phyloP scores from a whole-genome alignment of 1,284 basidiomycete genomes.

The Coriolopsis trogii region DNA sequence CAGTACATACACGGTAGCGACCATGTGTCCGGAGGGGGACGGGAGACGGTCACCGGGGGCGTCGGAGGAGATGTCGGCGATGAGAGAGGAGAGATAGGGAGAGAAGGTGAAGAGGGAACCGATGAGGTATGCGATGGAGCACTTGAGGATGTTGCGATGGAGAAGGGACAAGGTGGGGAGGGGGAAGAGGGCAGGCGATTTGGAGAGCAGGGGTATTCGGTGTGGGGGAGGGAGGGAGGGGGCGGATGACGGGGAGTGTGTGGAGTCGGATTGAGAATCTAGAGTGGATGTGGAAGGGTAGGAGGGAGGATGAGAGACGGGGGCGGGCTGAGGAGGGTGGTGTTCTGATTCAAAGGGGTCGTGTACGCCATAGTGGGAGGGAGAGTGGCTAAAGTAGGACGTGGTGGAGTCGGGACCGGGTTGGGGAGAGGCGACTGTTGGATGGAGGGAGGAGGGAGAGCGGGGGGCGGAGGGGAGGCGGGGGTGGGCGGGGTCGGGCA shows the following conservation, averaged over 20 bases:
- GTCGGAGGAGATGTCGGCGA: conserved; percentile 68
- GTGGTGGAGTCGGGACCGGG: conserved; percentile 1
- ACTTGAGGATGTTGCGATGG: conserved; percentile 79
- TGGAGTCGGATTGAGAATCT: neutral
- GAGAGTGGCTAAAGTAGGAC: conserved; percentile 12
- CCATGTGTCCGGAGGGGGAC: conserved; percentile 84
- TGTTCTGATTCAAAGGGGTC: neutral
- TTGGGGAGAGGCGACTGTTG: conserved; percentile 15
- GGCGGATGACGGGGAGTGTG: too few species aligned
- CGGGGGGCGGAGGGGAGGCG: conserved; percentile 18
- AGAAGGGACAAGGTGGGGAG: conserved; percentile 20
- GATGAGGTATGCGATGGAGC: conserved; percentile 88
- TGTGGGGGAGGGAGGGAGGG: too few species aligned
- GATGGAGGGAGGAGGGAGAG: neutral
- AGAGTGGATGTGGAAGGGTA: neutral
- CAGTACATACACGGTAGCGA: conserved; percentile 67
- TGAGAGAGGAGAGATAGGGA: conserved; percentile 64
- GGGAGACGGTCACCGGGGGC: conserved; percentile 61
- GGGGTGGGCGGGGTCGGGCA: conserved; percentile 57
- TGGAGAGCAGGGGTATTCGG: neutral
- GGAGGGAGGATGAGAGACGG: neutral
- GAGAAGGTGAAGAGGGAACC: conserved; percentile 94
- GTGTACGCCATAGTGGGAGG: neutral
- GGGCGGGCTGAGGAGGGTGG: neutral
- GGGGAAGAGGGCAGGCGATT: conserved; percentile 3